Evolutionary conservation across 1,284 basidiomycete species (phyloP), one percentile per base, ranked within the genome.

Genomic region (Mycosarcoma maydis): DNA sequence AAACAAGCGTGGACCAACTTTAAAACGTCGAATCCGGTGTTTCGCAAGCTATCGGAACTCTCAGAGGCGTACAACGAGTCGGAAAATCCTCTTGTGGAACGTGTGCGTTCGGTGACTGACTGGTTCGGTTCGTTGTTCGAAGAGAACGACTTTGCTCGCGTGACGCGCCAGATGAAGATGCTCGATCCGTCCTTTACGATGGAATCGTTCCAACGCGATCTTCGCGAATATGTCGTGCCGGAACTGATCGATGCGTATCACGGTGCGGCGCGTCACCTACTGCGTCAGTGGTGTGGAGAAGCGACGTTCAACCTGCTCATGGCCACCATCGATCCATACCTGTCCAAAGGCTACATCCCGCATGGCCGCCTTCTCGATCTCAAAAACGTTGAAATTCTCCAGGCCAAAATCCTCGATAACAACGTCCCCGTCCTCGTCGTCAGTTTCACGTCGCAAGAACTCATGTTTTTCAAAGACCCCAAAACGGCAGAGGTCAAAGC

Each of bases 221-320:
- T 98, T 66, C 85, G 95, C 69, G 96, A 98, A 83, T 99, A 98
- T 80, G 95, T 99, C 64, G 88, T 98, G 3, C 96, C 96, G 0
- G 96, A 99, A 82, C 88, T 99, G 6, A 92, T 99, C 8, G 96
- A 99, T 80, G 93, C 94, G 19, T 98, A 96, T 82, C 84, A 98
- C 71, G 89, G 87, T 49, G 94, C 92, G 10, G 94, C 97, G 78
- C 87, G 89, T 75, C 90, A 93, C 78, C 85, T 90, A 6, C 84
- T 99, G 72, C 88, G 88, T 78, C 88, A 88, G 74, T 99, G 96
- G 96, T 97, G 94, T 82, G 89, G 92, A 29, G 96, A 99, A 84
- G 96, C 92, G 93, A 94, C 83, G 13, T 81, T 64, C 67, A 98
- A 97, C 78, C 92, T 98, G 11, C 86, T 98, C 3, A 96, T 94